These are phyloP conservation scores for Suillus brevipes DNA, from an alignment of 768 basidiomycete genomes.

Conservation along the genomic window DNA sequence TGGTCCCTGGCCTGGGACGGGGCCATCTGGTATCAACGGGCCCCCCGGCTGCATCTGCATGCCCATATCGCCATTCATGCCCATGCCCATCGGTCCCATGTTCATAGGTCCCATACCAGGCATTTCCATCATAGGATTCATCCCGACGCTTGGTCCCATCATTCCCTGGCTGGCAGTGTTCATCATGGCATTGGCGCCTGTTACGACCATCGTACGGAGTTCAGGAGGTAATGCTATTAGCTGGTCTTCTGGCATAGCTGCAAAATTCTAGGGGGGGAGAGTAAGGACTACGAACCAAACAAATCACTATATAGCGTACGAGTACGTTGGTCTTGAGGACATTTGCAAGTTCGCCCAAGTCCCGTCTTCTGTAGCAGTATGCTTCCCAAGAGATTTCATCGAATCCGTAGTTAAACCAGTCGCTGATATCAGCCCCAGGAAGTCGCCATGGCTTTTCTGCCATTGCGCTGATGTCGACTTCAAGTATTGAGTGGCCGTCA, in stretches of 20 bases:
- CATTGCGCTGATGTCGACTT: slow-evolving; percentile 75
- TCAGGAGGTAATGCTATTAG: slow-evolving; percentile 76
- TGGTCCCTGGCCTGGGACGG: slow-evolving; percentile 33
- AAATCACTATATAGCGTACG: slow-evolving; percentile 43
- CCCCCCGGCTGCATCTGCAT: slow-evolving; percentile 49
- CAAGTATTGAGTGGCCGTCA: slow-evolving; percentile 79
- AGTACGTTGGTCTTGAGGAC: slow-evolving; percentile 83
- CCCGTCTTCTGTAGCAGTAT: slow-evolving; percentile 83
- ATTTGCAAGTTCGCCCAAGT: slow-evolving; percentile 75
- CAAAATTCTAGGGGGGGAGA: slow-evolving; percentile 57
- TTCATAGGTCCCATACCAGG: slow-evolving; percentile 56
- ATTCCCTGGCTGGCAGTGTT: slow-evolving; percentile 47
- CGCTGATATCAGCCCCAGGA: slow-evolving; percentile 89
- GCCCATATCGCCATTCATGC: slow-evolving; percentile 67
- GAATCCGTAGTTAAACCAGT: slow-evolving; percentile 99
- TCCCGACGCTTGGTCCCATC: slow-evolving; percentile 51
- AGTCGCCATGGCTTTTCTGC: slow-evolving; percentile 88
- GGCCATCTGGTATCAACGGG: slow-evolving; percentile 57
- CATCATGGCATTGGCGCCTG: slow-evolving; percentile 79
- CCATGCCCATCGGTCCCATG: slow-evolving; percentile 53
- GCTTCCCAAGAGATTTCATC: slow-evolving; percentile 96
- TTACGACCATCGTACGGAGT: slow-evolving; percentile 85
- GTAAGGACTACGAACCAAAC: slow-evolving; percentile 12
- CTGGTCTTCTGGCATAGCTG: slow-evolving; percentile 82
- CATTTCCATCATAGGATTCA: slow-evolving; percentile 84